Evolutionary conservation across 225 moss, liverwort and hornwort species (phyloP), one percentile per base, ranked within the genome.

Genomic region (Pleurozium schreberi): DNA sequence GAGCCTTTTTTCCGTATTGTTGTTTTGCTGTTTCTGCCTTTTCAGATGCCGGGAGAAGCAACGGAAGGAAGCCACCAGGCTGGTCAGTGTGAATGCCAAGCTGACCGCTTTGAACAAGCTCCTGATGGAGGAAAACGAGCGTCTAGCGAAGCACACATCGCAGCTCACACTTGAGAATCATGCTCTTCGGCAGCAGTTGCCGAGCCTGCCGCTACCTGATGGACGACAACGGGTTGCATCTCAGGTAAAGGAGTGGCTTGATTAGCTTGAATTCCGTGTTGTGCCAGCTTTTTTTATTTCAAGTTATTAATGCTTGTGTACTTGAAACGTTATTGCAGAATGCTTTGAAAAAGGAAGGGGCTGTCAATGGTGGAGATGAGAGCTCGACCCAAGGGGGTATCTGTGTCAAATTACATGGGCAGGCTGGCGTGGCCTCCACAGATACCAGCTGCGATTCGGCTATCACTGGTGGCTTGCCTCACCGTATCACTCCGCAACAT

Each of bases 361-460:
- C 88, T 45, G 89, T 89, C 53, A 92, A 93, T 88, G 94, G 94
- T 20, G 94, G 94, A 42, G 94, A 94, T 66, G 93, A 94, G 90
- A 94, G 93, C 92, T 94, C 94, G 38, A 93, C 94, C 43, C 93
- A 92, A 90, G 94, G 94, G 53, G 94, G 93, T 93, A 91, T 94
- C 86, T 93, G 94, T 93, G 92, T 94, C 69, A 93, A 93, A 82
- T 76, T 93, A 45, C 94, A 91, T 65, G 93, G 94, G 91, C 94
- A 93, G 93, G 93, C 93, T 64, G 94, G 94, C 53, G 86, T 94
- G 92, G 94, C 94, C 94, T 94, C 94, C 93, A 94, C 94, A 86
- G 94, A 94, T 92, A 94, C 94, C 23, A 94, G 94, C 93, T 94
- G 91, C 55, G 94, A 94, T 88, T 94, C 94, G 53, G 94, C 93